Evolutionary conservation across 257 asterid species (phyloP).

Genomic region (Ophiorrhiza pumila): DNA sequence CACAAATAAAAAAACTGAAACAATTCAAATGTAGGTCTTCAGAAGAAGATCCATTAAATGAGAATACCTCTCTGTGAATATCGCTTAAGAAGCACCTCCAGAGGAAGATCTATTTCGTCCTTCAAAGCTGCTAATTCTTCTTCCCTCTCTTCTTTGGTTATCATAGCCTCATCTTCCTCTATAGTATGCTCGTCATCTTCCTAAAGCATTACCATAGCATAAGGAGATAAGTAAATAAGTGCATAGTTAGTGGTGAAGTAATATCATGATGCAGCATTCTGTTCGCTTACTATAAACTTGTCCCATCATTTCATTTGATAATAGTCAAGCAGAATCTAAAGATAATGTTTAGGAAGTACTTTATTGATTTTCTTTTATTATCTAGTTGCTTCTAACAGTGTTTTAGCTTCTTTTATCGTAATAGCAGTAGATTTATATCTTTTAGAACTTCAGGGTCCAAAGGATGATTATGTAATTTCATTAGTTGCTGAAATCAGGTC

Average conservation of each 20-base stretch:
- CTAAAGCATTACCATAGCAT: constrained; percentile 49
- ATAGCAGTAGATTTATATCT: neutral
- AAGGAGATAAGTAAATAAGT: constrained; percentile 8
- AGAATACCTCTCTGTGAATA: constrained; percentile 65
- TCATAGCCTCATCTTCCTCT: constrained; percentile 91
- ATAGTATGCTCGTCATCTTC: constrained; percentile 97
- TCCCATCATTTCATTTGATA: neutral
- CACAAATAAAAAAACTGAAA: neutral
- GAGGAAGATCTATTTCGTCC: constrained; percentile 77
- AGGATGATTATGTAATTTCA: neutral
- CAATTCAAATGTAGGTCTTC: neutral
- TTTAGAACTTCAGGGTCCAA: neutral
- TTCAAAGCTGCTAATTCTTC: constrained; percentile 87
- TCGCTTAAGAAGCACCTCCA: constrained; percentile 81
- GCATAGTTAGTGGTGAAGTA: neutral
- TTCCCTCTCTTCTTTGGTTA: constrained; percentile 89
- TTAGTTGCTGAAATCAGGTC: neutral
- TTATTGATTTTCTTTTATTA: neutral
- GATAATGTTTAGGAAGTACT: neutral
- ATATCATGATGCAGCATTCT: neutral
- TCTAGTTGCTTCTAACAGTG: neutral
- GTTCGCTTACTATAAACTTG: neutral
- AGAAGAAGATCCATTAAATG: constrained; percentile 4
- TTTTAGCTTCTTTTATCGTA: neutral
- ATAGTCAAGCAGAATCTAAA: neutral